Percentiles rank a stretch among this genome's conserved stretches.
Evolutionary conservation across 2,329 filamentous ascomycete species (phyloP).

Genomic region (Periglandula ipomoeae): DNA sequence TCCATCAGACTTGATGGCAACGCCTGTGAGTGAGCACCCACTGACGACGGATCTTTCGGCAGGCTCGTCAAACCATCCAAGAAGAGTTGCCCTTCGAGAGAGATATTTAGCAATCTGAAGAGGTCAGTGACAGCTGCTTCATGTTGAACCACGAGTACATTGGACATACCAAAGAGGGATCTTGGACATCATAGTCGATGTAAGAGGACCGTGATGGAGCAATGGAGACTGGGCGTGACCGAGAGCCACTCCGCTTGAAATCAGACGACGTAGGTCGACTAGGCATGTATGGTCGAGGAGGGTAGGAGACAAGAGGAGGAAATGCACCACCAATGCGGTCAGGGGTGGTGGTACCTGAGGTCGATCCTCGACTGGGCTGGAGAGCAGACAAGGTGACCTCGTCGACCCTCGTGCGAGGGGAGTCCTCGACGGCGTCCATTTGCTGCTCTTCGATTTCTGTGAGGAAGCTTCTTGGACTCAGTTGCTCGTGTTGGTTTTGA

Average conservation of each 20-base stretch:
- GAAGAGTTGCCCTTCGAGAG: conserved; percentile 16
- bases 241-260: not conserved
- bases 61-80: conserved; percentile 19
- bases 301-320: not conserved
- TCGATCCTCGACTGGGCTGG: not conserved
- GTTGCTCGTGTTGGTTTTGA: not conserved
- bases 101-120: conserved; percentile 17
- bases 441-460: not conserved
- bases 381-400: not conserved
- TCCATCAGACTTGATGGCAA: conserved; percentile 16
- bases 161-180: not conserved
- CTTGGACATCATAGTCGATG: not conserved
- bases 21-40: conserved; percentile 17
- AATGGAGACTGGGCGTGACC: not conserved
- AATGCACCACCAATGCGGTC: not conserved
- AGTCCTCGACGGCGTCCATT: not conserved
- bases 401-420: not conserved
- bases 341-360: not conserved
- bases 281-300: not conserved
- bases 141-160: not conserved
- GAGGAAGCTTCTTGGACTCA: not conserved
- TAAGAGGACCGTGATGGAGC: not conserved
- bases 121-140: not conserved
- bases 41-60: conserved; percentile 12
- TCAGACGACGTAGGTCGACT: not conserved